Percentiles rank a stretch among this genome's conserved stretches.
Conservation (phyloP, 768 basidiomycete genomes). For the Phaeolepiota aurea region DNA sequence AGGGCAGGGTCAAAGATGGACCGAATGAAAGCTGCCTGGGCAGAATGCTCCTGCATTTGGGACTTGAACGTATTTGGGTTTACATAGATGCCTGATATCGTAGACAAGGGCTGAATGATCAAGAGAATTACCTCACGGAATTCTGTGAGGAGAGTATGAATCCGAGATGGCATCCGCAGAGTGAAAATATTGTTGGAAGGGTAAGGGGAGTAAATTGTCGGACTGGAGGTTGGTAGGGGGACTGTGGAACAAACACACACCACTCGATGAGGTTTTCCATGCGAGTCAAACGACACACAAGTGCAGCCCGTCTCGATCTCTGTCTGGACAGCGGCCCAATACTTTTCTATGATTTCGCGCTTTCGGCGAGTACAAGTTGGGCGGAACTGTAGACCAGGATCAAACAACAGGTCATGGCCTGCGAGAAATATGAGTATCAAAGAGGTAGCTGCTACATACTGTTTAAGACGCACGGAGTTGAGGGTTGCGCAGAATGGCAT, state of each 20-base stretch:
- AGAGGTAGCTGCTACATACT: conserved; percentile 7
- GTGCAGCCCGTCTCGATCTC: conserved; percentile 82
- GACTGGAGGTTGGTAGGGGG: conserved; percentile 28
- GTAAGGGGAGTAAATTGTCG: conserved; percentile 35
- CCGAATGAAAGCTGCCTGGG: conserved; percentile 58
- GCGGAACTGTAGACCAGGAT: conserved; percentile 75
- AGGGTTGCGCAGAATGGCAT: conserved; percentile 80
- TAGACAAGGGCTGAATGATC: conserved; percentile 77
- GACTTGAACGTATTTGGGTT: conserved; percentile 50
- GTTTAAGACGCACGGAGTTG: conserved; percentile 67
- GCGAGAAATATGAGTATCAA: conserved; percentile 10
- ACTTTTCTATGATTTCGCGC: conserved; percentile 62
- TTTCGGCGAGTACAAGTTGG: conserved; percentile 72
- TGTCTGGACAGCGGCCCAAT: conserved; percentile 75
- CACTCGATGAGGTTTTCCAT: conserved; percentile 45
- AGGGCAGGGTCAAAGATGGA: conserved; percentile 75
- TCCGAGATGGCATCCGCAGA: conserved; percentile 63
- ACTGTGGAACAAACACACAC: conserved; percentile 47
- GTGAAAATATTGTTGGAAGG: conserved; percentile 36
- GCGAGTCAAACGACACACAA: conserved; percentile 66
- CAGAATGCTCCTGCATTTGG: conserved; percentile 54
- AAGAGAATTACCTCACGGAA: conserved; percentile 76
- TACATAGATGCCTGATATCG: conserved; percentile 49
- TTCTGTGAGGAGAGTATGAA: conserved; percentile 60
- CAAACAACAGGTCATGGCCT: conserved; percentile 90